These are phyloP conservation scores for Trichosanthes cucumerina DNA, from an alignment of 306 rosid genomes.

Conservation along the genomic window DNA sequence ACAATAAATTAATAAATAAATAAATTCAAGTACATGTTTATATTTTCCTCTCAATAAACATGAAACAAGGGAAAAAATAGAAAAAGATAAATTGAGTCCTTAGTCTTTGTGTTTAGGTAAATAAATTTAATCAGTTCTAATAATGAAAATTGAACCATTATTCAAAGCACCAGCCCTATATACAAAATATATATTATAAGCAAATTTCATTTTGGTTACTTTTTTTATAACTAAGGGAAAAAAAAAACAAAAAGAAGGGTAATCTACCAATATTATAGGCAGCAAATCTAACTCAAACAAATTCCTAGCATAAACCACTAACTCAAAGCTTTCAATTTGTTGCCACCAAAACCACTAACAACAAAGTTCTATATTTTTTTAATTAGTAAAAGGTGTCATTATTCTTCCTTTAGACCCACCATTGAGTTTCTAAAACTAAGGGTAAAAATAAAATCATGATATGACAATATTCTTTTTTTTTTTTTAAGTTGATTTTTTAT, in stretches of 20 bases:
- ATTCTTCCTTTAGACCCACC: not conserved
- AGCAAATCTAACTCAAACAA: not conserved
- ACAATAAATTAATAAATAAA: too few relatives aligned
- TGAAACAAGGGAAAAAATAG: too few relatives aligned
- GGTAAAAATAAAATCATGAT: not conserved
- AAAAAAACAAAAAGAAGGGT: not conserved
- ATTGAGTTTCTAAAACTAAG: not conserved
- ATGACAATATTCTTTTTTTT: not conserved
- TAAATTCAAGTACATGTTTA: not conserved
- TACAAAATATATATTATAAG: not conserved
- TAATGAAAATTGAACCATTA: not conserved
- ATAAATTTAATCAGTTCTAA: too few relatives aligned
- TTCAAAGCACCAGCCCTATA: not conserved
- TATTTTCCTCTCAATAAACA: not conserved
- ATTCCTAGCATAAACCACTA: constrained; percentile 1
- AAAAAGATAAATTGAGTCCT: too few relatives aligned
- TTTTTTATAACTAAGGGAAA: not conserved
- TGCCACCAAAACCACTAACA: constrained; percentile 2
- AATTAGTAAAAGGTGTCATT: not conserved
- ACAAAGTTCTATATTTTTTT: not conserved
- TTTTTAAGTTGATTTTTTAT: not conserved
- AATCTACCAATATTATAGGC: not conserved
- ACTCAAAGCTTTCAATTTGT: not conserved
- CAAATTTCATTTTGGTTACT: not conserved
- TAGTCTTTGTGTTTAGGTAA: too few relatives aligned